Percentiles rank a stretch among this genome's conserved stretches.
Conservation (phyloP, 306 rosid species). For the Prosopis cineraria region DNA sequence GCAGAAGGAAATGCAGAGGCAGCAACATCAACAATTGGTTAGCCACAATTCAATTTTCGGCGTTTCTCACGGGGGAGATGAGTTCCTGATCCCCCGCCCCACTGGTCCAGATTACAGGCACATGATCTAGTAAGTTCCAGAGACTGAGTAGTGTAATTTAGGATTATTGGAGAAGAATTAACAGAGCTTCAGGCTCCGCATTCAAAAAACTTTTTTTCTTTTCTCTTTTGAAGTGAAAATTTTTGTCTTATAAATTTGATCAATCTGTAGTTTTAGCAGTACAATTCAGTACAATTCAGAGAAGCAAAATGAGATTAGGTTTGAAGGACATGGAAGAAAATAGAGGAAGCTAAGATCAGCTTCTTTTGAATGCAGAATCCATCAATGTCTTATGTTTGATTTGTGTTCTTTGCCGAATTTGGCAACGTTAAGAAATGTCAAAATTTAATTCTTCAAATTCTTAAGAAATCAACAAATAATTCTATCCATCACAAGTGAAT, state of each 20-base stretch:
- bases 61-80: conserved; percentile 77
- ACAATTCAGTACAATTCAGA: conserved; percentile 19
- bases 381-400: background rate
- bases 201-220: conserved; percentile 22
- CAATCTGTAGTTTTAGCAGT: conserved; percentile 46
- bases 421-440: background rate
- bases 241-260: conserved; percentile 51
- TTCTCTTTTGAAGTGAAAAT: conserved; percentile 17
- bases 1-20: conserved; percentile 60
- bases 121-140: conserved; percentile 55
- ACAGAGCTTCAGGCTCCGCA: conserved; percentile 23
- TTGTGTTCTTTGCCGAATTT: conserved; percentile 39
- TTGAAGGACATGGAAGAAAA: conserved; percentile 31
- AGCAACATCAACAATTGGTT: conserved; percentile 55
- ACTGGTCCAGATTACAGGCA: conserved; percentile 68
- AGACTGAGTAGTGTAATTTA: conserved; percentile 45
- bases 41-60: conserved; percentile 72
- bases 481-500: background rate
- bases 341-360: conserved; percentile 25
- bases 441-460: background rate
- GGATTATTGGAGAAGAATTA: conserved; percentile 29
- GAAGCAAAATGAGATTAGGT: conserved; percentile 33
- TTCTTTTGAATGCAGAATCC: conserved; percentile 33
- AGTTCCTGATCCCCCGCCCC: conserved; percentile 62
- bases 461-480: too few species aligned